These are phyloP conservation scores for Penicillium herquei DNA, from an alignment of 495 filamentous ascomycete species.

Conservation along the genomic window DNA sequence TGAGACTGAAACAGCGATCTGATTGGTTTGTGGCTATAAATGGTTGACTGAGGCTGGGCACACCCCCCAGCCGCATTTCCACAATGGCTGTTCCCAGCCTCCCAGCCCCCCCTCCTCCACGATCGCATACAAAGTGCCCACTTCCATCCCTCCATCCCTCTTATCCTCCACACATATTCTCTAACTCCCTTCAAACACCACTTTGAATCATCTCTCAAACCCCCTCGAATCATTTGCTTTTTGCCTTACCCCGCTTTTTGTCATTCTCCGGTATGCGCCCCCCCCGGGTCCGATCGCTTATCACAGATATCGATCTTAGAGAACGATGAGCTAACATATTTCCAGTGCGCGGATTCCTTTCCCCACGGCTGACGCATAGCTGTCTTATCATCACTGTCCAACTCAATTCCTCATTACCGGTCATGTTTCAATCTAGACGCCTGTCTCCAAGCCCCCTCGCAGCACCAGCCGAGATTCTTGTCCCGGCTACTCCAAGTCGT, in stretches of 20 bases:
- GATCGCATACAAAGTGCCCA: slow-evolving; percentile 29
- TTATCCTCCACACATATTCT: slow-evolving; percentile 9
- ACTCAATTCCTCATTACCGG: slow-evolving; percentile 11
- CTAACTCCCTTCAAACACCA: neutral
- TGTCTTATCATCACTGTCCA: slow-evolving; percentile 7
- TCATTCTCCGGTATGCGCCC: slow-evolving; percentile 34
- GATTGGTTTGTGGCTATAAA: slow-evolving; percentile 19
- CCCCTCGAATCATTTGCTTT: neutral
- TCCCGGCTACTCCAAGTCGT: slow-evolving; percentile 35
- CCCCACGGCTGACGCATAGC: slow-evolving; percentile 18
- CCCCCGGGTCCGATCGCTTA: slow-evolving; percentile 10
- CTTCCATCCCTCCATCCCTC: slow-evolving; percentile 25
- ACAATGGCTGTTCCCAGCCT: slow-evolving; percentile 40
- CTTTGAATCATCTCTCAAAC: neutral
- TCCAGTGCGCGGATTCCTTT: slow-evolving; percentile 24
- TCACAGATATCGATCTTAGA: slow-evolving; percentile 9
- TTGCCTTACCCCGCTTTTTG: slow-evolving; percentile 28
- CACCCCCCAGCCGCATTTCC: slow-evolving; percentile 20
- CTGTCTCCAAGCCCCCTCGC: slow-evolving; percentile 38
- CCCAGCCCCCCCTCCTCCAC: slow-evolving; percentile 41
- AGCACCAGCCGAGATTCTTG: slow-evolving; percentile 39
- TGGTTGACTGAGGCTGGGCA: slow-evolving; percentile 33
- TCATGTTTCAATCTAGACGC: slow-evolving; percentile 40
- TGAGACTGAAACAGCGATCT: neutral
- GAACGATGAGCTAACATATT: slow-evolving; percentile 15